These are phyloP conservation scores for Marchantia polymorpha DNA, from an alignment of 225 moss, liverwort and hornwort species.

Conservation along the genomic window DNA sequence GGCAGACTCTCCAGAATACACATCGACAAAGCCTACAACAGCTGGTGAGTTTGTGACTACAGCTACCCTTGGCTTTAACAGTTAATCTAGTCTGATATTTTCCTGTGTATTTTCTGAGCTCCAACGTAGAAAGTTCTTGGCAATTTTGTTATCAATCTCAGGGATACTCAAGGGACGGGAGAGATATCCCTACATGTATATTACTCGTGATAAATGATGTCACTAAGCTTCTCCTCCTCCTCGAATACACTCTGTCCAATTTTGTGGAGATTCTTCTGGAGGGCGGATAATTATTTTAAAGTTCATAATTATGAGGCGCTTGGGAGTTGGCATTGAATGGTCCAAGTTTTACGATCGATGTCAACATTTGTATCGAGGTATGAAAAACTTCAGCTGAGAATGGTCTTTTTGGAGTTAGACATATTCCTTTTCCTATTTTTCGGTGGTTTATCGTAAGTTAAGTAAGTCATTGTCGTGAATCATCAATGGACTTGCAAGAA, in stretches of 20 bases:
- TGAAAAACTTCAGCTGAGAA: neutral
- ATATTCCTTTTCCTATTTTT: neutral
- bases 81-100: neutral
- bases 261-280: slow-evolving; percentile 18
- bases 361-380: slow-evolving; percentile 6
- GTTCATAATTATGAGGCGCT: neutral
- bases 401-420: neutral
- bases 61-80: slow-evolving; percentile 4
- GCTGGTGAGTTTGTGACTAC: slow-evolving; percentile 17
- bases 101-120: neutral
- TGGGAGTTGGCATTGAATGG: slow-evolving; percentile 1
- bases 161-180: neutral
- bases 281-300: neutral
- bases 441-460: no score
- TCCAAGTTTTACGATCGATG: slow-evolving; percentile 3
- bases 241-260: neutral
- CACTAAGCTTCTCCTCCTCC: slow-evolving; percentile 10
- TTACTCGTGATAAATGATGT: neutral
- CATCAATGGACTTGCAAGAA: no score
- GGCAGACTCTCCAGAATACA: slow-evolving; percentile 5
- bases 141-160: slow-evolving; percentile 6
- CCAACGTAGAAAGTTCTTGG: neutral
- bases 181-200: neutral
- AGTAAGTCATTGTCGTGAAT: no score
- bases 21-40: neutral